Percentiles rank a stretch among this genome's conserved stretches.
phyloP scores from a whole-genome alignment of 1,284 basidiomycete species.

The Thelephora terrestris region DNA sequence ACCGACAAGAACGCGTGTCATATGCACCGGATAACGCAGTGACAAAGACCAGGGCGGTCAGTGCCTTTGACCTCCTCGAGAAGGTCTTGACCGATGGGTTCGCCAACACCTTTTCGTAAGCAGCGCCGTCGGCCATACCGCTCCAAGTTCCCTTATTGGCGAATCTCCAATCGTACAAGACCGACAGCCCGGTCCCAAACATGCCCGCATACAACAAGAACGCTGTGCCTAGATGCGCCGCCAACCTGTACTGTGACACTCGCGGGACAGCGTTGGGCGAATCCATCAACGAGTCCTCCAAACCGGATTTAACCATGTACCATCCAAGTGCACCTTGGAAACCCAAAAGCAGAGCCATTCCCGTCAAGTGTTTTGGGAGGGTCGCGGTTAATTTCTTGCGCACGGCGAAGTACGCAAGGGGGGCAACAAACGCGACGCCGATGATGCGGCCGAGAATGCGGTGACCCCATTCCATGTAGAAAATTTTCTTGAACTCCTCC shows the following conservation, averaged over 20 bases:
- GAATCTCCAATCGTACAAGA: constrained; percentile 76
- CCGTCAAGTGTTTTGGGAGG: constrained; percentile 55
- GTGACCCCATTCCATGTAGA: constrained; percentile 98
- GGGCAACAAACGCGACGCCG: constrained; percentile 72
- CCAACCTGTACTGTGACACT: constrained; percentile 94
- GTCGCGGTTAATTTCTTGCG: constrained; percentile 57
- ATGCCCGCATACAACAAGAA: constrained; percentile 88
- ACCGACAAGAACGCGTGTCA: background rate
- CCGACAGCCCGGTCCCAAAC: constrained; percentile 74
- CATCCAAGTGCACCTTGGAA: constrained; percentile 91
- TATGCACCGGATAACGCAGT: constrained; percentile 80
- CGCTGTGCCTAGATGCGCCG: constrained; percentile 88
- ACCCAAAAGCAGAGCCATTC: constrained; percentile 75
- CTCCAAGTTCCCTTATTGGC: constrained; percentile 36
- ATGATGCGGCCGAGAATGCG: constrained; percentile 89
- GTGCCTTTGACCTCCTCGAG: constrained; percentile 44
- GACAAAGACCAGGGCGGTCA: constrained; percentile 75
- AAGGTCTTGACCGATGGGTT: constrained; percentile 52
- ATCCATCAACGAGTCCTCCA: constrained; percentile 75
- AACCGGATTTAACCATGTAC: constrained; percentile 99
- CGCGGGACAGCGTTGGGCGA: constrained; percentile 82
- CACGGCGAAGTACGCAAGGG: constrained; percentile 70
- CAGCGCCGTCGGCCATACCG: constrained; percentile 28
- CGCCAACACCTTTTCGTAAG: constrained; percentile 44
- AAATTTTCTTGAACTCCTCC: constrained; percentile 93